A percentile compares a stretch with the other conserved stretches of the same genome.
phyloP scores from a whole-genome alignment of 257 asterid genomes.

The Solanum chiquidenum region DNA sequence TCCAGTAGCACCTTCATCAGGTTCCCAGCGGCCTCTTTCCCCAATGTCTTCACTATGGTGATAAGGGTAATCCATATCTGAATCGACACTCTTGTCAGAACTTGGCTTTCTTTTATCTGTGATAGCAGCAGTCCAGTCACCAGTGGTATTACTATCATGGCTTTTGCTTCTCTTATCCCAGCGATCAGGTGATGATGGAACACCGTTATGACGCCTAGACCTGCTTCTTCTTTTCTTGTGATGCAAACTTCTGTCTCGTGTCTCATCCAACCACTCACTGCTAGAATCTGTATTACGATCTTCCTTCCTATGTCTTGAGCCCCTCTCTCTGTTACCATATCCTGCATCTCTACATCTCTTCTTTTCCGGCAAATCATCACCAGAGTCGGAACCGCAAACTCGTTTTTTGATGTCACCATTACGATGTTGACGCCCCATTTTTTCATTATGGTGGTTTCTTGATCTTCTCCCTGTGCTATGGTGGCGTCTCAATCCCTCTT shows the following conservation, averaged over 20 bases:
- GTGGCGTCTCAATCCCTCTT: conserved; percentile 5
- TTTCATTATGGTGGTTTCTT: background rate
- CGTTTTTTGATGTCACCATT: conserved; percentile 4
- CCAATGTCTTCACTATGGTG: conserved; percentile 14
- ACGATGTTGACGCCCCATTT: conserved; percentile 11
- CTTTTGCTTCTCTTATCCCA: conserved; percentile 16
- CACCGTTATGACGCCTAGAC: conserved; percentile 3
- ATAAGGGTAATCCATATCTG: conserved; percentile 1
- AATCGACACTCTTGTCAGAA: conserved; percentile 7
- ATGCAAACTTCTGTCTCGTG: background rate
- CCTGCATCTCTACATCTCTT: conserved; percentile 9
- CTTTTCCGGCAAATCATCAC: conserved; percentile 11
- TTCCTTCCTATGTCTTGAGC: conserved; percentile 13
- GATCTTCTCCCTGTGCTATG: conserved; percentile 18
- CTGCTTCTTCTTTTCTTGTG: background rate
- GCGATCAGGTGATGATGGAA: conserved; percentile 25
- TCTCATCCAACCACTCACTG: conserved; percentile 9
- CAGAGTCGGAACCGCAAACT: conserved; percentile 1
- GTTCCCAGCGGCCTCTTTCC: conserved; percentile 54
- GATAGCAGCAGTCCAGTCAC: conserved; percentile 20
- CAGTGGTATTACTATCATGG: conserved; percentile 9
- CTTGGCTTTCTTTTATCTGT: conserved; percentile 16
- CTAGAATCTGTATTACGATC: conserved; percentile 10
- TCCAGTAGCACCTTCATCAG: conserved; percentile 11
- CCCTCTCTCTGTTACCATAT: conserved; percentile 12